Evolutionary conservation across 306 rosid species (phyloP).

Genomic region (Quercus variabilis): DNA sequence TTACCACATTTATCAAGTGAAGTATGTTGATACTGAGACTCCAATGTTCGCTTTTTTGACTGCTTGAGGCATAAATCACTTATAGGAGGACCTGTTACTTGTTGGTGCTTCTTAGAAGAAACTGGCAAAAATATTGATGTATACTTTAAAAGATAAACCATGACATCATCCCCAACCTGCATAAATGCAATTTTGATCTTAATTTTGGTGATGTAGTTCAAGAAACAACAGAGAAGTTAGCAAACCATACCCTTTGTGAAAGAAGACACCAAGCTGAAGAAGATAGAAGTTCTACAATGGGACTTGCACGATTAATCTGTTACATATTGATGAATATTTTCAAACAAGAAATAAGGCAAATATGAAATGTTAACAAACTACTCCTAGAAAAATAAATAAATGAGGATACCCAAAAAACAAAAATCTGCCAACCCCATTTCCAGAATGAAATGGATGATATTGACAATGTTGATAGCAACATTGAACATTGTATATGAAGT

Average conservation of each 20-base stretch:
- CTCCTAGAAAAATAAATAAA: no score
- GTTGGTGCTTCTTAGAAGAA: conserved; percentile 45
- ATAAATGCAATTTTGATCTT: conserved; percentile 13
- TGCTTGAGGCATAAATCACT: conserved; percentile 33
- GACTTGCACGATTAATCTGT: conserved; percentile 50
- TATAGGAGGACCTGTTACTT: conserved; percentile 70
- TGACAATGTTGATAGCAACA: no score
- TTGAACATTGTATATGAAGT: no score
- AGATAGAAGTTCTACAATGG: conserved; percentile 50
- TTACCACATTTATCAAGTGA: conserved; percentile 40
- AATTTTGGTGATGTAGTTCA: not conserved
- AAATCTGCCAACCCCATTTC: no score
- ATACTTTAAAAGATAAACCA: conserved; percentile 50
- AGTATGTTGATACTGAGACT: conserved; percentile 24
- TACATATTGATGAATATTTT: no score
- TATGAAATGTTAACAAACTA: no score
- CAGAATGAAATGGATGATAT: no score
- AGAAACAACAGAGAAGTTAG: conserved; percentile 5
- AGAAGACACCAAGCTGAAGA: conserved; percentile 65
- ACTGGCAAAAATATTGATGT: conserved; percentile 63
- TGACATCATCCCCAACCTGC: conserved; percentile 65
- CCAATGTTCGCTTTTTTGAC: conserved; percentile 15
- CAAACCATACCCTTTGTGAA: conserved; percentile 57
- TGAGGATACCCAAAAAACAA: no score
- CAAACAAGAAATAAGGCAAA: no score